Evolutionary conservation across 345 rosid genomes (phyloP).

Genomic region (Pugionium cornutum): DNA sequence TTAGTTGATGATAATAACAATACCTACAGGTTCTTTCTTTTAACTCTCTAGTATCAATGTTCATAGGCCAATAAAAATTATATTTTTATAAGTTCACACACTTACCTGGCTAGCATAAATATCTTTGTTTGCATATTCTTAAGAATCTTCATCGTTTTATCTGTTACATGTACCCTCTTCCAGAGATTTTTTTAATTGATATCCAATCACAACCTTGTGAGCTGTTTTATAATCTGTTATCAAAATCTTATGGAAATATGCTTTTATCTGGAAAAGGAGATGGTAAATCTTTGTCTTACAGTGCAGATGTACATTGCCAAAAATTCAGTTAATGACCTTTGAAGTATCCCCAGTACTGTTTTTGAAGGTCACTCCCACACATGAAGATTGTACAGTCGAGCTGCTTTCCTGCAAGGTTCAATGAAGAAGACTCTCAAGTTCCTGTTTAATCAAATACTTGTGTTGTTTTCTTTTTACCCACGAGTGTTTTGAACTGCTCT

Average conservation of each 20-base stretch:
- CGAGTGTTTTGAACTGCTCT: constrained; percentile 4
- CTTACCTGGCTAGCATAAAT: constrained; percentile 7
- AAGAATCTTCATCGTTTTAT: not conserved
- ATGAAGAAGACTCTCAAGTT: not conserved
- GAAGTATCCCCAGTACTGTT: constrained; percentile 76
- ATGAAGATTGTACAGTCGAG: constrained; percentile 66
- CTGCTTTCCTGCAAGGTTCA: constrained; percentile 80
- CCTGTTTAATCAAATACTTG: not conserved
- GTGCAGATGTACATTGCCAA: constrained; percentile 70
- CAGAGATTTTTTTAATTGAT: no score
- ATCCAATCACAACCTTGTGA: no score
- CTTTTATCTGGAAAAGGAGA: constrained; percentile 2
- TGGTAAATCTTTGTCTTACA: constrained; percentile 34
- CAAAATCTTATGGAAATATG: not conserved
- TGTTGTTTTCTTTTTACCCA: constrained; percentile 3
- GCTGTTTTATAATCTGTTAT: not conserved
- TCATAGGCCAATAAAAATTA: no score
- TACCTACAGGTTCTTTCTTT: constrained; percentile 58
- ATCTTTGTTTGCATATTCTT: constrained; percentile 5
- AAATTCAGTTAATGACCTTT: constrained; percentile 60
- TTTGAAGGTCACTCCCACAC: constrained; percentile 60
- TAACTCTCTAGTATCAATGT: not conserved
- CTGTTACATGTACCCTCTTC: not conserved
- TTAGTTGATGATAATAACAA: constrained; percentile 46
- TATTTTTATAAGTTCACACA: no score